Conservation (phyloP, 2,329 filamentous ascomycete genomes). For the Fusarium pininemorale region DNA sequence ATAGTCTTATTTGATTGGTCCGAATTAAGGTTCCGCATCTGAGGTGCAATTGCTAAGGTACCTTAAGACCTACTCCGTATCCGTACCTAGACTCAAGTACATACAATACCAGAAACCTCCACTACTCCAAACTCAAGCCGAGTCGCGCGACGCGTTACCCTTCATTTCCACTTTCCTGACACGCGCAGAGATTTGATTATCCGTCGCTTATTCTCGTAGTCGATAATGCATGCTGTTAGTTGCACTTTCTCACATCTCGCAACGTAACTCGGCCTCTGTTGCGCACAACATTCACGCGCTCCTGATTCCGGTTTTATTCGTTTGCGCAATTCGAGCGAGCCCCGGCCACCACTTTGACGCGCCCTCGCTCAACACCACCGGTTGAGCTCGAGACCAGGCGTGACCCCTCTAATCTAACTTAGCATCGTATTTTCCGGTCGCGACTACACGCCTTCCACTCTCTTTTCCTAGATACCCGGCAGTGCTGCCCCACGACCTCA, state of each 20-base stretch:
- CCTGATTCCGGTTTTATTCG: background rate
- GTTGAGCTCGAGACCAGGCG: conserved; percentile 30
- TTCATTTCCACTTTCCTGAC: conserved; percentile 32
- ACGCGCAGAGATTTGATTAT: conserved; percentile 9
- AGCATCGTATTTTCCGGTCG: conserved; percentile 11
- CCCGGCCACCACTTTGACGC: conserved; percentile 37
- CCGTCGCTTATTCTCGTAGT: conserved; percentile 1
- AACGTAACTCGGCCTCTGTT: conserved; percentile 11
- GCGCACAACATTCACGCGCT: background rate
- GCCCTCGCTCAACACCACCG: conserved; percentile 29
- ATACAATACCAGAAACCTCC: conserved; percentile 8
- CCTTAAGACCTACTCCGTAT: background rate
- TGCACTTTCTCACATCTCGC: conserved; percentile 1
- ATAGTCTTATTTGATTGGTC: background rate
- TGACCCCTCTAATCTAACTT: conserved; percentile 19
- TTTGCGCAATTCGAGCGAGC: conserved; percentile 32
- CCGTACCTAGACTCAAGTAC: background rate
- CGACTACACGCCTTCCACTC: background rate
- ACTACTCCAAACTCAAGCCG: conserved; percentile 14
- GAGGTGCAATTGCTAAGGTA: background rate
- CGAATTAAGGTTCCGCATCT: conserved; percentile 3
- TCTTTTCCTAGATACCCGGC: conserved; percentile 12
- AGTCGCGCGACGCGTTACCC: conserved; percentile 42
- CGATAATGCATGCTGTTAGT: conserved; percentile 17
- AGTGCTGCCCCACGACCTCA: conserved; percentile 47